These are phyloP conservation scores for Gossypium arboreum DNA, from an alignment of 345 rosid genomes.

Conservation along the genomic window DNA sequence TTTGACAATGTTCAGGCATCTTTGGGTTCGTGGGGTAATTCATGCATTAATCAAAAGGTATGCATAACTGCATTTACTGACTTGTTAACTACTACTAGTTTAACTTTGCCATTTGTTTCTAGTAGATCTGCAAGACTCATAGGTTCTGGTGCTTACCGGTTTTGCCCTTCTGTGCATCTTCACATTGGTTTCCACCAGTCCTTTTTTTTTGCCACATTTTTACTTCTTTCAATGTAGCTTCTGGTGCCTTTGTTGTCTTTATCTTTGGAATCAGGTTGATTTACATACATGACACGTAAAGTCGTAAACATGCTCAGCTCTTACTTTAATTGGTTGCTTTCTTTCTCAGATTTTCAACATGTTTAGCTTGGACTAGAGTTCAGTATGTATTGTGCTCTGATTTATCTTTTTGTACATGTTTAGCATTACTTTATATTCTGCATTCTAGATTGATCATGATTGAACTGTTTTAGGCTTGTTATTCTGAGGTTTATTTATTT, in stretches of 20 bases:
- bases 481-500: background rate
- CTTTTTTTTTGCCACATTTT: background rate
- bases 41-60: slow-evolving; percentile 70
- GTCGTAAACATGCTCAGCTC: background rate
- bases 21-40: slow-evolving; percentile 70
- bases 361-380: background rate
- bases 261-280: slow-evolving; percentile 1
- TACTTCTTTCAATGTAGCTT: background rate
- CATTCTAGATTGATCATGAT: background rate
- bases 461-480: background rate
- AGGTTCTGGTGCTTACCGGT: background rate
- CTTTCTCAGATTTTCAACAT: background rate
- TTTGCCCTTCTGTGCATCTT: background rate
- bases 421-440: background rate
- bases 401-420: background rate
- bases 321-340: background rate
- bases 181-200: background rate
- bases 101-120: background rate
- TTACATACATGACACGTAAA: background rate
- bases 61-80: background rate
- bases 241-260: background rate
- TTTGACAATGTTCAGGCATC: slow-evolving; percentile 60
- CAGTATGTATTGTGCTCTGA: background rate
- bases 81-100: background rate
- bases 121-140: background rate